These are phyloP conservation scores for Aspergillus awamori DNA, from an alignment of 2,329 filamentous ascomycete species.

Conservation along the genomic window DNA sequence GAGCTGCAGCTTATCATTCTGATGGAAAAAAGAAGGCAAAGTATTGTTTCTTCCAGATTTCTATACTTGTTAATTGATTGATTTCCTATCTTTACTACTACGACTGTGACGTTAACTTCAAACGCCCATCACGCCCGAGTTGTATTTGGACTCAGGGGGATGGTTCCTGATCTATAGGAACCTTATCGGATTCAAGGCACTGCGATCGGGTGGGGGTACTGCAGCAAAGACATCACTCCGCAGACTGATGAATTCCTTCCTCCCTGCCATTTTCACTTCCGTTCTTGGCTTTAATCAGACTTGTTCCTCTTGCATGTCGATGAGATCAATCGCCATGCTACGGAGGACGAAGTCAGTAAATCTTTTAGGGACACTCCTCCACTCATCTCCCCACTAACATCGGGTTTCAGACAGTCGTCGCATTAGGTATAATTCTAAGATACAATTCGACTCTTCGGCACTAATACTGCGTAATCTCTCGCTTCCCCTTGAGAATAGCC, in stretches of 20 bases:
- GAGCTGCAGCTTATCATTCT: no score
- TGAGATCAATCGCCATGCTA: not conserved
- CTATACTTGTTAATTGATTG: no score
- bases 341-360: not conserved
- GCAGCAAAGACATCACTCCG: not conserved
- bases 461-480: not conserved
- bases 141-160: not conserved
- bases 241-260: no score
- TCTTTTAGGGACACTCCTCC: not conserved
- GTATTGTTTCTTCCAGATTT: no score
- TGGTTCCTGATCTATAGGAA: not conserved
- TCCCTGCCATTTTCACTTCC: no score
- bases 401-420: not conserved
- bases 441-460: not conserved
- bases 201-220: constrained; percentile 1
- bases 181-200: constrained; percentile 4
- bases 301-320: no score
- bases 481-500: not conserved
- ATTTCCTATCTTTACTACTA: not conserved
- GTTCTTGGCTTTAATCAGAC: no score
- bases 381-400: not conserved
- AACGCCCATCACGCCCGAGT: not conserved
- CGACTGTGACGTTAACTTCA: not conserved
- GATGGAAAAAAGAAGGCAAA: no score
- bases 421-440: not conserved